Percentiles rank a stretch among this genome's conserved stretches.
phyloP scores from a whole-genome alignment of 768 basidiomycete species.

The Cyclocybe cylindracea region DNA sequence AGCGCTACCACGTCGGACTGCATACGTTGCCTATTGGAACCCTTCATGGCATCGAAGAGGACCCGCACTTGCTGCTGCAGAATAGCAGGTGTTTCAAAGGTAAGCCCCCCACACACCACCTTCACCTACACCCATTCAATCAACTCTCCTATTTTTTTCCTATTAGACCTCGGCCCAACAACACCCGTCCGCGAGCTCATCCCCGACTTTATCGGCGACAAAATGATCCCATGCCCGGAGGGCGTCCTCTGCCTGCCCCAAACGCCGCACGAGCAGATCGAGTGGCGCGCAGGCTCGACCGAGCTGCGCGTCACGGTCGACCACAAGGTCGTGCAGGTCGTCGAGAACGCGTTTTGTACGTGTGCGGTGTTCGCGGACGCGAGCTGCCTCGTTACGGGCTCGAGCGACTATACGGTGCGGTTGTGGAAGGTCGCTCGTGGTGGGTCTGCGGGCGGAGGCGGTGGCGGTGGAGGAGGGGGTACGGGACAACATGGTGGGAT shows the following conservation, averaged over 20 bases:
- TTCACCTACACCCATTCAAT: background rate
- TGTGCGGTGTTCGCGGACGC: constrained; percentile 81
- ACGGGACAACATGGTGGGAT: constrained; percentile 21
- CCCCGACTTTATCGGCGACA: constrained; percentile 57
- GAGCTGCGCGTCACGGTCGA: constrained; percentile 67
- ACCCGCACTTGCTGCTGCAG: constrained; percentile 68
- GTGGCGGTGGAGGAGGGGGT: too few species aligned
- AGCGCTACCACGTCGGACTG: constrained; percentile 70
- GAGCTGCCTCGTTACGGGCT: constrained; percentile 76
- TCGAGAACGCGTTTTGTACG: constrained; percentile 71
- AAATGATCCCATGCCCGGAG: constrained; percentile 59
- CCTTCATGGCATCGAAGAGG: constrained; percentile 82
- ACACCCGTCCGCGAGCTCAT: constrained; percentile 51
- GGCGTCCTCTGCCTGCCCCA: constrained; percentile 59
- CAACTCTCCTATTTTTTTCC: background rate
- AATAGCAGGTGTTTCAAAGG: constrained; percentile 58
- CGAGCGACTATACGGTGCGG: constrained; percentile 77
- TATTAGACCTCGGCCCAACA: constrained; percentile 48
- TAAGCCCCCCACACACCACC: constrained; percentile 20
- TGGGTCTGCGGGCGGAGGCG: constrained; percentile 11
- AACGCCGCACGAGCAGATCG: constrained; percentile 66
- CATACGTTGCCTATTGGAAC: constrained; percentile 70
- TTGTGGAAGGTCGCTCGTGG: constrained; percentile 69
- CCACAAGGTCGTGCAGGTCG: constrained; percentile 70
- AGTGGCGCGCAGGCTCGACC: constrained; percentile 59